Base-by-base conservation (phyloP, 2,329 filamentous ascomycete species). In the Parastagonospora nodorum region DNA sequence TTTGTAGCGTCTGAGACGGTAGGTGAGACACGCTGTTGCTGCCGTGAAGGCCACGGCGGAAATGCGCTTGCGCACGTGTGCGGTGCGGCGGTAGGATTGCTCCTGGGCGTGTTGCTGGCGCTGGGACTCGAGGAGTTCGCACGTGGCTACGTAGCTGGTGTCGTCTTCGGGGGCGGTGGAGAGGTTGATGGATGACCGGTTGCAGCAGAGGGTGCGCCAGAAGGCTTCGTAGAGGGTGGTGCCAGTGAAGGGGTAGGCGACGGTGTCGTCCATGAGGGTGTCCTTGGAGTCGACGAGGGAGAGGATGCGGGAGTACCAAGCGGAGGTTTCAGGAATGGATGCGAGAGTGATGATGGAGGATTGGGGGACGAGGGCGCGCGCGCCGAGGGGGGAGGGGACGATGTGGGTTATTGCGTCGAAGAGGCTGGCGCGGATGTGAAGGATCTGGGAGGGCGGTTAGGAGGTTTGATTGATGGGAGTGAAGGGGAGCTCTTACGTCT, bases 171-270 rank as follows among this genome's bases (percentile, higher is more conserved):
- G 43, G 1, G n/a, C n/a, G 19, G 1, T 14, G 14, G 7, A 11
- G 8, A 28, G 10, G n/a, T 33, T 29, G 8, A 27, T 8, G 4
- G 15, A 8, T 5, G 31, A 31, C n/a, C 45, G 36, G 19, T 52
- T 45, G 16, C 45, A 48, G n/a, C 40, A 40, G 7, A 48, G 15
- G 6, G 50, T 52, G 29, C 50, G 45, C 50, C 45, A 52, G 36
- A 42, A 48, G 0, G 41, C 50, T 2, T 52, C 50, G 24, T 52
- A 44, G 5, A 45, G 29, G 7, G 45, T 8, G 12, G 48, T 35
- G 9, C 50, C 50, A 5, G 35, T 52, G 1, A 30, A 19, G 14
- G 15, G 5, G 15, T 44, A 39, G 6, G 39, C 15, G 11, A 11
- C 12, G 27, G 33, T 31, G 35, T 7, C 10, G 32, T 14, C 19